phyloP scores from a whole-genome alignment of 257 asterid species.

The Nicotiana obtusifolia region DNA sequence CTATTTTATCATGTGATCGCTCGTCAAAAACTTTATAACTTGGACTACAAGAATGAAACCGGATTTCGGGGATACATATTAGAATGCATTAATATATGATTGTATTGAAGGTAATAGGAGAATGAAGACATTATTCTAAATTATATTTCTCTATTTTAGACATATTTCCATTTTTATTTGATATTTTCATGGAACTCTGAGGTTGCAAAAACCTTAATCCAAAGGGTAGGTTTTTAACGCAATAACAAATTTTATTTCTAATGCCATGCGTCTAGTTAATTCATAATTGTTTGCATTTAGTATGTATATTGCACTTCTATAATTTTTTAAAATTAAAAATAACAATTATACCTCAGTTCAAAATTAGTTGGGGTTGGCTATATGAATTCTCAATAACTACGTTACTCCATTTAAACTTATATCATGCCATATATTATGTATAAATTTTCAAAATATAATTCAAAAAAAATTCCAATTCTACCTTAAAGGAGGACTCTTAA shows the following conservation, averaged over 20 bases:
- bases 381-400: no score
- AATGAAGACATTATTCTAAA: background rate
- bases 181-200: background rate
- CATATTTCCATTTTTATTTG: background rate
- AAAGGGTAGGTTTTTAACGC: background rate
- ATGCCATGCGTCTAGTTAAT: background rate
- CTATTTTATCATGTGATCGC: background rate
- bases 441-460: background rate
- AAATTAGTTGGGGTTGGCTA: no score
- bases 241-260: background rate
- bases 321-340: background rate
- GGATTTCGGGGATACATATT: background rate
- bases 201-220: background rate
- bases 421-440: no score
- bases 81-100: background rate
- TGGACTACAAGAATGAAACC: background rate
- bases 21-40: background rate
- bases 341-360: no score
- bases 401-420: no score
- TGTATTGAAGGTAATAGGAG: background rate
- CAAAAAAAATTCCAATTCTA: background rate
- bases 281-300: background rate
- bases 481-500: background rate
- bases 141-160: background rate
- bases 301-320: background rate